Evolutionary conservation across 1,284 basidiomycete genomes (phyloP), one percentile per base, ranked within the genome.

Genomic region (Cryptococcus sp.): DNA sequence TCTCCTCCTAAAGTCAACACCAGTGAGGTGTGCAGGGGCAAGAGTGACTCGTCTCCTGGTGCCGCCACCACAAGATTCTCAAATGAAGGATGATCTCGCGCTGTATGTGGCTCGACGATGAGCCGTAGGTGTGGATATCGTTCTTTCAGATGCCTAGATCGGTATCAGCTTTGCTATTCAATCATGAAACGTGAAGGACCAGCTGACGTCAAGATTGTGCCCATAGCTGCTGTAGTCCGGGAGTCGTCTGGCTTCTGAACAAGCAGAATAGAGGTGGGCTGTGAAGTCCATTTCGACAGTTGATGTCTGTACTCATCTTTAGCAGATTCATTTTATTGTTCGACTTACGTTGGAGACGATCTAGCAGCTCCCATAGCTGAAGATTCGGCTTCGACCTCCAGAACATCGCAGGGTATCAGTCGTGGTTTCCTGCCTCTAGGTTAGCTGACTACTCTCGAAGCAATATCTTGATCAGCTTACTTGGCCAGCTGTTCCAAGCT

Each of bases 1-100:
- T 98, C 94, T 23, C 94, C 94, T 50, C 94, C 94, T 1, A 98
- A 79, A 0, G 94, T 96, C 34, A 98, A 85, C 16, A 96, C 88
- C 8, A 98, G 82, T 74, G 95, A 91, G 58, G 93, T 75, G 50
- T 67, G 63, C 3, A 63, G 50, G 2, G 64, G 61, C 17, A 75
- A 55, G 3, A 71, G 55, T 3, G 29, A 22, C 11, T 61, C 58
- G 39, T 74, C 70, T 13, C 65, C 64, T 23, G 60, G 57, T 25
- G 62, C 54, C 15, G 67, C 61, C 1, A 74, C 66, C 2, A 73
- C 66, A n/a, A 76, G 64, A 23, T 68, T 53, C 3, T 66, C 55
- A 26, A 69, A 71, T n/a, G 63, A 38, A 4, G 69, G 65, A 59
- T 71, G 69, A 52, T 76, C 72, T 0, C 51, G 26, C 0, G 72